Evolutionary conservation across 768 basidiomycete species (phyloP).

Genomic region (Russula emetica): DNA sequence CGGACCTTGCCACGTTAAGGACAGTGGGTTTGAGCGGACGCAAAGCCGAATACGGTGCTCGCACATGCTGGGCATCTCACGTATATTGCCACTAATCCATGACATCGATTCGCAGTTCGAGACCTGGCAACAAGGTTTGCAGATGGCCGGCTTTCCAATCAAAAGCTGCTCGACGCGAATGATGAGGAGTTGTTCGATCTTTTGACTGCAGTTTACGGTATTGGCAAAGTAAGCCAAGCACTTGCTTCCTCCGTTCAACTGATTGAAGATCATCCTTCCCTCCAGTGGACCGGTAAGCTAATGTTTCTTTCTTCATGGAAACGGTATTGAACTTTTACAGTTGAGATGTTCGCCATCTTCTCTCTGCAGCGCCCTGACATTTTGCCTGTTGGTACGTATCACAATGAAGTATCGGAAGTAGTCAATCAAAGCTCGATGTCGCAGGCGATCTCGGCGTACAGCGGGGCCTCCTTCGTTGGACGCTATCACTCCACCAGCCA

Average conservation of each 20-base stretch:
- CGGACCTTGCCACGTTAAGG: constrained; percentile 55
- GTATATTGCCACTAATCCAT: not conserved
- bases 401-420: constrained; percentile 12
- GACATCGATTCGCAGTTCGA: constrained; percentile 45
- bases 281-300: constrained; percentile 57
- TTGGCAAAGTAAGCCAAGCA: constrained; percentile 57
- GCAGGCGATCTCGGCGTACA: constrained; percentile 84
- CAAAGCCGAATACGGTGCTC: constrained; percentile 87
- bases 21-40: constrained; percentile 74
- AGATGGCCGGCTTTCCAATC: constrained; percentile 72
- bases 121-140: constrained; percentile 77
- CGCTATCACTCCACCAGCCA: constrained; percentile 57
- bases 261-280: not conserved
- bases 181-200: constrained; percentile 76
- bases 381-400: constrained; percentile 49
- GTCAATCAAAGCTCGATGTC: constrained; percentile 3
- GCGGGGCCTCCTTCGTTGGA: constrained; percentile 64
- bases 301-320: not conserved
- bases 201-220: constrained; percentile 73
- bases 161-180: constrained; percentile 61
- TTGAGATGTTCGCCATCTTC: constrained; percentile 94
- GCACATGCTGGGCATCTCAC: not conserved
- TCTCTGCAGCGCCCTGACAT: constrained; percentile 80
- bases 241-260: not conserved
- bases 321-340: constrained; percentile 36